Conservation (phyloP, 495 filamentous ascomycete species). For the Hyaloscypha finlandica region DNA sequence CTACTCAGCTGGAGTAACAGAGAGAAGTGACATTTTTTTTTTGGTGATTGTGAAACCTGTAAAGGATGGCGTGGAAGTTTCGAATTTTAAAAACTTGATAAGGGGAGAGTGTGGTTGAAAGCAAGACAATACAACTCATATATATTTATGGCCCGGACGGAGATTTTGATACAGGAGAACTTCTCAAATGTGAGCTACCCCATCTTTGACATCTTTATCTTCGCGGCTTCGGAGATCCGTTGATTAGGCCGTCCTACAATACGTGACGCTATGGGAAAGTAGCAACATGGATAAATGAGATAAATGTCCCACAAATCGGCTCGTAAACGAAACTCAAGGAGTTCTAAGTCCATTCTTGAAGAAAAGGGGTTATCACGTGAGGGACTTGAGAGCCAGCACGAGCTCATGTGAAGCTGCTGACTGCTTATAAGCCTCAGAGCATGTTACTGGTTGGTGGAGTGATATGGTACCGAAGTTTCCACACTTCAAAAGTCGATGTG, state of each 20-base stretch:
- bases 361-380: neutral
- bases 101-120: neutral
- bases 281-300: no score
- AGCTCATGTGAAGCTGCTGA: no score
- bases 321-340: no score
- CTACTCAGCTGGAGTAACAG: constrained; percentile 20
- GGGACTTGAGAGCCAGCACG: neutral
- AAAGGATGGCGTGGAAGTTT: neutral
- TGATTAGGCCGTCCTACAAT: neutral
- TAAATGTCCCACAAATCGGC: no score
- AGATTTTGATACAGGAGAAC: neutral
- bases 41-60: neutral
- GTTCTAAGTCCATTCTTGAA: neutral
- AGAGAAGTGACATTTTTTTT: constrained; percentile 22
- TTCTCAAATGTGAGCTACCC: neutral
- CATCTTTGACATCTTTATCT: constrained; percentile 9
- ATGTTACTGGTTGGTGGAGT: no score
- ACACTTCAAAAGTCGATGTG: neutral
- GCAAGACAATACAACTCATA: no score
- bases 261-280: no score
- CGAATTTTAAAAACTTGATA: neutral
- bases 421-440: no score
- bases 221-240: constrained; percentile 19
- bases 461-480: no score
- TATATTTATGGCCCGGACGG: no score